Conservation (phyloP, 2,329 filamentous ascomycete species). For the Chrysosphaeria jannelii region DNA sequence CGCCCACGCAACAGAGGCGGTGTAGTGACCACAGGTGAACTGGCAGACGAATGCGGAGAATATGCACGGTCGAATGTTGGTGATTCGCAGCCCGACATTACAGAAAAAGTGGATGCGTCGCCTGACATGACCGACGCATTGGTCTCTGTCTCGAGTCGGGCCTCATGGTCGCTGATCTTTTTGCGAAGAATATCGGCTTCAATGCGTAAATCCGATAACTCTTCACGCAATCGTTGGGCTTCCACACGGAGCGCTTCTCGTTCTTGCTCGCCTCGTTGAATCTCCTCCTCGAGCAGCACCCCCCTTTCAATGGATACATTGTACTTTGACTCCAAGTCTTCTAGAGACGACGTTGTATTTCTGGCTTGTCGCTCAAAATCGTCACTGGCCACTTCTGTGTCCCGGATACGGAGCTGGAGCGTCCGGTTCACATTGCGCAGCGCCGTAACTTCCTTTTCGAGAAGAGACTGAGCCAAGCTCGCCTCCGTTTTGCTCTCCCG, state of each 20-base stretch:
- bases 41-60: conserved; percentile 67
- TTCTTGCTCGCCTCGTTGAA: conserved; percentile 74
- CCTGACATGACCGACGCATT: conserved; percentile 21
- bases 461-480: conserved; percentile 48
- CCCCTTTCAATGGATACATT: conserved; percentile 76
- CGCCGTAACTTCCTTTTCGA: conserved; percentile 89
- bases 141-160: conserved; percentile 33
- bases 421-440: conserved; percentile 62
- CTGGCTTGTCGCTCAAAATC: conserved; percentile 91
- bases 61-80: conserved; percentile 41
- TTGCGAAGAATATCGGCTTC: conserved; percentile 84
- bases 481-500: conserved; percentile 81
- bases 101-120: no score
- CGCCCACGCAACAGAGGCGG: conserved; percentile 83
- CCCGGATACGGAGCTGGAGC: conserved; percentile 56
- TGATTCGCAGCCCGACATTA: conserved; percentile 32
- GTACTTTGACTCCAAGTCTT: conserved; percentile 92
- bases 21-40: conserved; percentile 70
- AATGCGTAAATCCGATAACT: conserved; percentile 76
- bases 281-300: conserved; percentile 86
- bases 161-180: no score
- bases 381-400: conserved; percentile 94
- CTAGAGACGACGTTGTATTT: conserved; percentile 81
- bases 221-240: conserved; percentile 63
- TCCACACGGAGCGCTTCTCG: conserved; percentile 73